Base-by-base conservation (phyloP, 2,329 filamentous ascomycete genomes). In the Beauveria sp. region DNA sequence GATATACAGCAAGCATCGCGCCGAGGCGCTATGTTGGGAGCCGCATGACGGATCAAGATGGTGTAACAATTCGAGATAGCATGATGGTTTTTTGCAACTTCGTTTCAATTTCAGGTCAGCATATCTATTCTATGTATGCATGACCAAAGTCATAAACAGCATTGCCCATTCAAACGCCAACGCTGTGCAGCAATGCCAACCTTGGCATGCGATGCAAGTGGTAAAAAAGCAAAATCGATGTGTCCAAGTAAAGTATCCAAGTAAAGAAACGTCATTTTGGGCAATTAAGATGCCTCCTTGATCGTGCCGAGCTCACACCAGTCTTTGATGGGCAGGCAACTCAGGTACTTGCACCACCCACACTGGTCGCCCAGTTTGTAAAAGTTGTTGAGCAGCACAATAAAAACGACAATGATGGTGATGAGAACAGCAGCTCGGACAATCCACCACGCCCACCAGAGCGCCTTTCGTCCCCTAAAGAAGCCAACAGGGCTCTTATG, bases 391-490 rank as follows among this genome's bases (percentile, higher is more conserved):
- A 97, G 74, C 58, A 99, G 79, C 50, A 97, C 77, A 63, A 96
- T 89, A 72, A 97, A 97, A 1, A 88, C 88, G 46, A 96, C 82
- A 41, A 96, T 79, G 40, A 92, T 89, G n/a, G 86, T 82, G 8
- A 96, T 82, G 56, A 99, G 77, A 26, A 89, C 87, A 0, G 83
- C 91, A 1, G 84, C 90, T 20, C 94, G 84, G 30, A 97, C 81
- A 24, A 96, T 75, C 93, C 93, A 97, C 94, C 94, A 99, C 6
- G 79, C 89, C 94, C 94, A 99, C 94, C 94, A 99, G 8, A 96
- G 80, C 24, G 90, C 89, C 72, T 96, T 96, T 20, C 94, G 84
- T 22, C 91, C 91, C 72, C 92, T 93, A 78, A 97, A 97, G 75
- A 97, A 97, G 6, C 85, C 86, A 4, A 86, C 71, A 0, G 88